Evolutionary conservation across 2,329 filamentous ascomycete genomes (phyloP), one percentile per base, ranked within the genome.

Genomic region (Thelonectria olida): DNA sequence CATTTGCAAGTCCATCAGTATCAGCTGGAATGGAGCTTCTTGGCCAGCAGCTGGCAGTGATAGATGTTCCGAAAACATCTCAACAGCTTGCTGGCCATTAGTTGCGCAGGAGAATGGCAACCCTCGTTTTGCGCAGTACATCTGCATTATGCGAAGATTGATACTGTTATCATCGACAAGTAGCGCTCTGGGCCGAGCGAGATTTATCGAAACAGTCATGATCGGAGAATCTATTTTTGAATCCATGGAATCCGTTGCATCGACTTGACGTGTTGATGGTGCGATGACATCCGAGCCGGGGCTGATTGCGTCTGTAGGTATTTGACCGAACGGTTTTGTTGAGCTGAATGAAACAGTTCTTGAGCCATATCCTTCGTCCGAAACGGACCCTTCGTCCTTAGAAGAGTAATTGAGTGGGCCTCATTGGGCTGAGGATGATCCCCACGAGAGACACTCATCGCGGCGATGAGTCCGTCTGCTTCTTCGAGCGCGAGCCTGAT

Each of bases 101-200:
- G 74, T 74, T 1, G 81, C 81, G 1, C 76, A 77, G 15, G 75
- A 69, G 23, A 81, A 81, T 15, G 78, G 74, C 22, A 82, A 74
- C 0, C 76, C 74, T 10, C 80, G 73, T 41, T 79, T 78, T 54
- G 79, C 77, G 50, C 82, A 79, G 64, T 82, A 83, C 67, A 82
- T 80, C 17, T 78, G 73, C 25, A 84, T 65, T 23, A 84, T 81
- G 19, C 81, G 80, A 0, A 83, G 75, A 20, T 84, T 84, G 55
- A 84, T 79, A 3, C 77, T 55, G 45, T 84, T 84, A 61, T 83
- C 82, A 61, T 84, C 82, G 0, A 83, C 81, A 1, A 84, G 69
- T 0, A 84, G 73, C 0, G 71, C 71, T 15, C 57, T 56, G 3
- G 74, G 74, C 0, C 56, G 66, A 5, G 61, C n/a, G 7, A 56